Evolutionary conservation across 1,284 basidiomycete genomes (phyloP), one percentile per base, ranked within the genome.

Genomic region (Papiliotrema terrestris): DNA sequence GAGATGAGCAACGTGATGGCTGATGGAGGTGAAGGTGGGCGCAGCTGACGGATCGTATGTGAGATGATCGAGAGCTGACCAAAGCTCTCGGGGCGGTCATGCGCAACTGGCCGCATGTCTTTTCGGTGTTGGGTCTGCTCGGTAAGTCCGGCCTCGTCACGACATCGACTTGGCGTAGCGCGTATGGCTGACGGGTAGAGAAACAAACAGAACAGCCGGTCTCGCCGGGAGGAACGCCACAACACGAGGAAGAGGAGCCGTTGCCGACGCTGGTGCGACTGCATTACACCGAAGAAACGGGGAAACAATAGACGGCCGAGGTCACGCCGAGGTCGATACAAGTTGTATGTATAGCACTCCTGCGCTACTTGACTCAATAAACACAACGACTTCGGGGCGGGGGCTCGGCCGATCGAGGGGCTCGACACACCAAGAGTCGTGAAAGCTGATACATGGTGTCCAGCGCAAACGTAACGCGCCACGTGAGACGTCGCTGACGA

Each of bases 11-110:
- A 71, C 45, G 64, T 75, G 51, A 76, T 77, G 74, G 75, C 74
- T n/a, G 75, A 77, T 62, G 75, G 75, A 4, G 75, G 75, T 0
- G 69, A 74, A 48, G 73, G 74, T 75, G 61, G 58, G 71, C n/a
- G n/a, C n/a, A n/a, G n/a, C n/a, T n/a, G n/a, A n/a, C n/a, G n/a
- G n/a, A n/a, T n/a, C n/a, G n/a, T n/a, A n/a, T n/a, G n/a, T n/a
- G n/a, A n/a, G n/a, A n/a, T n/a, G n/a, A n/a, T n/a, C n/a, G n/a
- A n/a, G 52, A 39, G 46, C 19, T 14, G 22, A 43, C 22, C 4
- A 13, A 51, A 74, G 75, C 73, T 8, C 67, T 76, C 25, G 75
- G 75, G 17, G 61, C 58, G 15, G 74, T 77, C 2, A 53, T 77
- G 54, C 57, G 66, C 37, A 75, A 75, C 57, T 77, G 75, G 75